These are phyloP conservation scores for Cutaneotrichosporon cavernicola DNA, from an alignment of 1,284 basidiomycete species.

Conservation along the genomic window DNA sequence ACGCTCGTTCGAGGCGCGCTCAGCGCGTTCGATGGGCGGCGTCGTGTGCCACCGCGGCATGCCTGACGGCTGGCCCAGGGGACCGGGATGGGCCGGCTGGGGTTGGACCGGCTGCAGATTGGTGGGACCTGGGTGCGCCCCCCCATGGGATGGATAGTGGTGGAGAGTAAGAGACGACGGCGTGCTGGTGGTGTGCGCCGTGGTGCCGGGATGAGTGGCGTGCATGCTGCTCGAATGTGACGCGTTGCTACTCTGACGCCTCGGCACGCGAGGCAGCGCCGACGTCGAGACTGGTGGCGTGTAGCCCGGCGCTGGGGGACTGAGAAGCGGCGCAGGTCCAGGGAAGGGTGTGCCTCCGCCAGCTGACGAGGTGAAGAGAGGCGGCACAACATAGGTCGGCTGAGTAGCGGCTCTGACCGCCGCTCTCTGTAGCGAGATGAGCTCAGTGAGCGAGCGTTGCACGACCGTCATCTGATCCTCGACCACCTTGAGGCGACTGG, in stretches of 20 bases:
- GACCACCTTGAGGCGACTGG: conserved; percentile 78
- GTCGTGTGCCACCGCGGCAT: not conserved
- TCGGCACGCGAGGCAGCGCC: not conserved
- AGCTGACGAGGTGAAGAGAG: conserved; percentile 28
- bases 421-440: conserved; percentile 59
- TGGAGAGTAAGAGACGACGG: not conserved
- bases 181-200: not conserved
- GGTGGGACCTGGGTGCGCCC: too few relatives aligned
- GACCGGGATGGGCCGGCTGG: not conserved
- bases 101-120: not conserved
- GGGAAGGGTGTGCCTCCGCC: not conserved
- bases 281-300: not conserved
- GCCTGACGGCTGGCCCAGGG: not conserved
- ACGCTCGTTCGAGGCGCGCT: conserved; percentile 1
- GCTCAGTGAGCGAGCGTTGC: conserved; percentile 71
- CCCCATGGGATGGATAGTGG: not conserved
- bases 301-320: not conserved
- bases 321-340: not conserved
- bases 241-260: not conserved
- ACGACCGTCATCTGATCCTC: conserved; percentile 77
- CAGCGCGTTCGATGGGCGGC: not conserved
- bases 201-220: not conserved
- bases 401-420: conserved; percentile 47
- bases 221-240: not conserved
- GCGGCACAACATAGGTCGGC: conserved; percentile 31